Evolutionary conservation across 257 asterid genomes (phyloP).

Genomic region (Solanum paucissectum): DNA sequence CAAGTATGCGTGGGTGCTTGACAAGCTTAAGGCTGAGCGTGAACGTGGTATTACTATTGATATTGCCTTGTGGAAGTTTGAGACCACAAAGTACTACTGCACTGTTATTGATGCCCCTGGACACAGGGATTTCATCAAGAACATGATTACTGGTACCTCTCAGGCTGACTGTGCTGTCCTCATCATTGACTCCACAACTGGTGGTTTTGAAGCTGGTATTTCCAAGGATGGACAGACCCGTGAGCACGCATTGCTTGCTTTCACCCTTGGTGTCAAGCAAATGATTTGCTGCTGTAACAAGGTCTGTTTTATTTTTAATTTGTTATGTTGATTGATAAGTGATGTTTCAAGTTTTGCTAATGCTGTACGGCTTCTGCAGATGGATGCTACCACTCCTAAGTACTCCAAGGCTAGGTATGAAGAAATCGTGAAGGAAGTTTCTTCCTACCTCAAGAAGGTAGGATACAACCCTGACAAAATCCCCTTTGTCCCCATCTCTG

Average conservation of each 20-base stretch:
- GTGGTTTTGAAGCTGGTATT: constrained; percentile 85
- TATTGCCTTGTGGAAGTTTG: constrained; percentile 85
- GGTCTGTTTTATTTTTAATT: constrained; percentile 15
- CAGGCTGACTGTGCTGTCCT: constrained; percentile 88
- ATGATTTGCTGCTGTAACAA: constrained; percentile 85
- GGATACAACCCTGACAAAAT: constrained; percentile 67
- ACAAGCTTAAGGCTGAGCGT: constrained; percentile 94
- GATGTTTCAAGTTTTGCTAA: not conserved
- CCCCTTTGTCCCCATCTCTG: constrained; percentile 54
- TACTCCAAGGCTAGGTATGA: constrained; percentile 53
- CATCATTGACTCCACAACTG: constrained; percentile 77
- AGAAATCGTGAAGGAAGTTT: constrained; percentile 52
- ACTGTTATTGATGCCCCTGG: constrained; percentile 91
- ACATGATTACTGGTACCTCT: constrained; percentile 85
- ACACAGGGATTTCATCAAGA: constrained; percentile 78
- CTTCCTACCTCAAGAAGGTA: constrained; percentile 57
- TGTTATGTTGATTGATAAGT: not conserved
- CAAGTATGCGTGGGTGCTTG: constrained; percentile 88
- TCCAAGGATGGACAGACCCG: constrained; percentile 89
- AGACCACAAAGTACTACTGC: constrained; percentile 88
- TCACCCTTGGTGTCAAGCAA: constrained; percentile 81
- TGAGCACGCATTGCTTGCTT: constrained; percentile 77
- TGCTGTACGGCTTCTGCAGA: constrained; percentile 12
- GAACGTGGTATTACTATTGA: constrained; percentile 89
- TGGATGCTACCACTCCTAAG: constrained; percentile 63